Conservation (phyloP, 2,329 filamentous ascomycete genomes). For the Penicillium sp. region DNA sequence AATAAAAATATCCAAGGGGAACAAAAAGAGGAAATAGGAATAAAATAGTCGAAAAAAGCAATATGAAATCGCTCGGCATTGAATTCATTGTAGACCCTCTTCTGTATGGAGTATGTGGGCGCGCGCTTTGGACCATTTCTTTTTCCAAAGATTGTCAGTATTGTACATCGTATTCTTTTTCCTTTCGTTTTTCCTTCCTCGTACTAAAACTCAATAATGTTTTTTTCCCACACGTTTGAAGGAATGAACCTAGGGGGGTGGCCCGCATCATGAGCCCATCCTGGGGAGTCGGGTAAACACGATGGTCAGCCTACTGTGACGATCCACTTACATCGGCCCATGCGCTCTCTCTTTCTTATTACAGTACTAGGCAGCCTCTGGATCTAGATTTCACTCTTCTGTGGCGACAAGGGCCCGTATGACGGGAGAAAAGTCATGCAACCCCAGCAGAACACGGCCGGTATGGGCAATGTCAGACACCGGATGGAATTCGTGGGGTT, state of each 20-base stretch:
- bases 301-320: neutral
- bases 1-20: neutral
- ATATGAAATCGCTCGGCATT: neutral
- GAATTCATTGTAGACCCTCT: neutral
- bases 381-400: neutral
- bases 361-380: neutral
- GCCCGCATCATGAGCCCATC: neutral
- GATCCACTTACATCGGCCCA: slow-evolving; percentile 5
- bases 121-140: neutral
- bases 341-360: neutral
- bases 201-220: neutral
- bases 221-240: neutral
- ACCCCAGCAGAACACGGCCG: neutral
- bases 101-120: neutral
- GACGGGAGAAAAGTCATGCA: slow-evolving; percentile 1
- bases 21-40: neutral
- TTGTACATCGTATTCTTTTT: neutral
- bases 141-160: neutral
- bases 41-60: neutral
- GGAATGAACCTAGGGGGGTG: neutral
- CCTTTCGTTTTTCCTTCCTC: neutral
- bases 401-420: neutral
- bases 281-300: neutral
- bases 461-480: neutral
- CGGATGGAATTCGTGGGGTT: slow-evolving; percentile 1